These are phyloP conservation scores for Staphylotrichum longicolle DNA, from an alignment of 495 filamentous ascomycete species.

Conservation along the genomic window DNA sequence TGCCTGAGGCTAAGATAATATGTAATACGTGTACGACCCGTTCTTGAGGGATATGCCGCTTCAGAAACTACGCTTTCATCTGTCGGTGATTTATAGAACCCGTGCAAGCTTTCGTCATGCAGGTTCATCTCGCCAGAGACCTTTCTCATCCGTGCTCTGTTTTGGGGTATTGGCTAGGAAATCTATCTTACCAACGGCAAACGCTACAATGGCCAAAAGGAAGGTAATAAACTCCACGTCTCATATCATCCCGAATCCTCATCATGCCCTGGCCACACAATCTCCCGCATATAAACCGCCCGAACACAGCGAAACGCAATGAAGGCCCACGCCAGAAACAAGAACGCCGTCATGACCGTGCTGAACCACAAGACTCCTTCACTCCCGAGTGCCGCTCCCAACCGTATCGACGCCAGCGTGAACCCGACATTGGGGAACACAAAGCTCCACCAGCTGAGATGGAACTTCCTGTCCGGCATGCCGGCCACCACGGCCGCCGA, in stretches of 20 bases:
- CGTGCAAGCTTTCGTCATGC: too few species aligned
- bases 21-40: too few species aligned
- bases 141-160: too few species aligned
- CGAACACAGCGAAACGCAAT: conserved; percentile 53
- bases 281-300: conserved; percentile 54
- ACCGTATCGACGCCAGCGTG: conserved; percentile 46
- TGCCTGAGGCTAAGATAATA: too few species aligned
- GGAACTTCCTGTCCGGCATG: conserved; percentile 52
- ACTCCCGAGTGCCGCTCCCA: conserved; percentile 46
- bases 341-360: conserved; percentile 52
- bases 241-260: conserved; percentile 46
- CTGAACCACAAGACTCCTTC: conserved; percentile 45
- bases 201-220: too few species aligned
- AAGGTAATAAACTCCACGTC: not conserved
- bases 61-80: too few species aligned
- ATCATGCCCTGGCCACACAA: conserved; percentile 62
- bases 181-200: too few species aligned
- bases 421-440: conserved; percentile 62
- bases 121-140: too few species aligned
- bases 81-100: too few species aligned
- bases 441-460: conserved; percentile 56
- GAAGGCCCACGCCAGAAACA: conserved; percentile 58
- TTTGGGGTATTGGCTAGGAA: too few species aligned
- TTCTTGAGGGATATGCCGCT: too few species aligned
- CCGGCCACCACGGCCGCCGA: conserved; percentile 52